Conservation (phyloP, 768 basidiomycete genomes). For the Tricholoma sp. region DNA sequence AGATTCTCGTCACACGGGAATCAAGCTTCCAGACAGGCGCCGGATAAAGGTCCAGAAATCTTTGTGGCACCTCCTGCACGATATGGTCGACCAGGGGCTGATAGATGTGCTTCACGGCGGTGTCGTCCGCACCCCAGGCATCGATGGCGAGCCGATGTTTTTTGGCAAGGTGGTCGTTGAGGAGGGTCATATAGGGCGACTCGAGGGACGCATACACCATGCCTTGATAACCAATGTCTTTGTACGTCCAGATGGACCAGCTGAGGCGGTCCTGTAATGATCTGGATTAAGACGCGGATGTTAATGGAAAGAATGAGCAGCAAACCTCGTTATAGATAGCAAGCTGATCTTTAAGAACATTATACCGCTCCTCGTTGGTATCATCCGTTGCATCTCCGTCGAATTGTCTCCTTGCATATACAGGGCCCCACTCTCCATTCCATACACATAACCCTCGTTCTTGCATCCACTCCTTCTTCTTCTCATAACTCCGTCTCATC, state of each 20-base stretch:
- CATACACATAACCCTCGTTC: slow-evolving; percentile 59
- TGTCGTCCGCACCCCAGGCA: slow-evolving; percentile 72
- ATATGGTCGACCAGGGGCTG: slow-evolving; percentile 62
- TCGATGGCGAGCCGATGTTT: slow-evolving; percentile 77
- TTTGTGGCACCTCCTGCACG: slow-evolving; percentile 44
- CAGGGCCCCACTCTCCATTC: slow-evolving; percentile 88
- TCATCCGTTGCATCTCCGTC: slow-evolving; percentile 54
- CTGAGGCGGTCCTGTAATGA: slow-evolving; percentile 55
- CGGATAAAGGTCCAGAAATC: slow-evolving; percentile 56
- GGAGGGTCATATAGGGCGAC: slow-evolving; percentile 67
- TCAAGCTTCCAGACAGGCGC: slow-evolving; percentile 58
- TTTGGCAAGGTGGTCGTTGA: slow-evolving; percentile 66
- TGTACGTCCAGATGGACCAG: slow-evolving; percentile 89
- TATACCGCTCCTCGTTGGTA: slow-evolving; percentile 63
- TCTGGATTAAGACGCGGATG: slow-evolving; percentile 22
- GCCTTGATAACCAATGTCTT: slow-evolving; percentile 82
- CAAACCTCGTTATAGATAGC: slow-evolving; percentile 59
- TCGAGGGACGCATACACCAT: slow-evolving; percentile 72
- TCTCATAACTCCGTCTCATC: slow-evolving; percentile 55
- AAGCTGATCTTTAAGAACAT: slow-evolving; percentile 70
- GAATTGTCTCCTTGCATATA: slow-evolving; percentile 62
- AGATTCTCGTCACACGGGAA: slow-evolving; percentile 49
- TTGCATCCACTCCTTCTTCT: slow-evolving; percentile 78
- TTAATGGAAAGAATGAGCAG: background rate
- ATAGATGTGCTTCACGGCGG: slow-evolving; percentile 52